Percentiles rank a stretch among this genome's conserved stretches.
These are phyloP conservation scores for Apiospora aurea DNA, from an alignment of 2,329 filamentous ascomycete species.

Conservation along the genomic window DNA sequence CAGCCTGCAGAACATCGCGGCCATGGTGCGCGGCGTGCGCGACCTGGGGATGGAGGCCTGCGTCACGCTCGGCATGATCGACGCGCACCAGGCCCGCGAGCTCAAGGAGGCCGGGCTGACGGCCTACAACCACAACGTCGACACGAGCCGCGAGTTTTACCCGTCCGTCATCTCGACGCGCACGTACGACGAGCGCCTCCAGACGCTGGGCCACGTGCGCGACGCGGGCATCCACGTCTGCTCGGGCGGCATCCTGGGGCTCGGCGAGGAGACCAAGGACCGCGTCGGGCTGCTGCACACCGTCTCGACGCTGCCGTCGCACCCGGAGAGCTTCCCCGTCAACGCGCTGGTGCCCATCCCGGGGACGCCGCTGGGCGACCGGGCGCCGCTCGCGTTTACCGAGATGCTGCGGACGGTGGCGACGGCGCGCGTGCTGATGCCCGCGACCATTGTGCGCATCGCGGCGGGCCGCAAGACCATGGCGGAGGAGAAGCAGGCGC, in stretches of 20 bases:
- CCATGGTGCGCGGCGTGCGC: conserved; percentile 83
- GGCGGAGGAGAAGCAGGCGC: conserved; percentile 85
- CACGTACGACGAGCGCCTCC: conserved; percentile 84
- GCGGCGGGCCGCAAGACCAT: conserved; percentile 86
- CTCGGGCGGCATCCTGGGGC: conserved; percentile 85
- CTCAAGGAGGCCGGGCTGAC: conserved; percentile 85
- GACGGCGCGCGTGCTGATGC: conserved; percentile 83
- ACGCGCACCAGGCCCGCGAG: conserved; percentile 79
- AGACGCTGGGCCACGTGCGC: conserved; percentile 80
- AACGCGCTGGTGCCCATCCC: conserved; percentile 92
- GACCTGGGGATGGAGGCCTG: conserved; percentile 88
- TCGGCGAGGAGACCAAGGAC: conserved; percentile 81
- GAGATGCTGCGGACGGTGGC: conserved; percentile 83
- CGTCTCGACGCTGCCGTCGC: conserved; percentile 77
- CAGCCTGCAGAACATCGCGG: conserved; percentile 81
- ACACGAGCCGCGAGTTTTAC: conserved; percentile 90
- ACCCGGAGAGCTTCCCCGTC: conserved; percentile 91
- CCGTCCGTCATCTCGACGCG: conserved; percentile 85
- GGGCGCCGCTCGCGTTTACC: conserved; percentile 76
- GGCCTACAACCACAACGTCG: conserved; percentile 94
- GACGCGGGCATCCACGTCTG: conserved; percentile 90
- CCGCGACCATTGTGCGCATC: conserved; percentile 83
- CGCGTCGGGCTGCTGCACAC: conserved; percentile 86
- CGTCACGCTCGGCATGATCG: conserved; percentile 95
- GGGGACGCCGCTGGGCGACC: conserved; percentile 83